These are phyloP conservation scores for Colletotrichum sp. DNA, from an alignment of 2,329 filamentous ascomycete species.

Conservation along the genomic window DNA sequence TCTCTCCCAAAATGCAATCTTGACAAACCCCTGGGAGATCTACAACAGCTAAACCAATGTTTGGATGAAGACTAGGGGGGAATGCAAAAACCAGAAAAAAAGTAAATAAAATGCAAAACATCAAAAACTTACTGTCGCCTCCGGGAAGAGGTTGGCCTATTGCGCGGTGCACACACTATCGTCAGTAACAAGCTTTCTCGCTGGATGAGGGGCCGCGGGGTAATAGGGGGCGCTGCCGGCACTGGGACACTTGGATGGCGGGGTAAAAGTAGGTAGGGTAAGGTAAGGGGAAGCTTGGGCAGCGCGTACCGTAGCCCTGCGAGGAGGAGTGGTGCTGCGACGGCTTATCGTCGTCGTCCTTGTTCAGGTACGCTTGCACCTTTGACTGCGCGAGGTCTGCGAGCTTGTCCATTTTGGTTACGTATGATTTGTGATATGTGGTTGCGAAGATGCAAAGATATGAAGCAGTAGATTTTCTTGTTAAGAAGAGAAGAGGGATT, in stretches of 20 bases:
- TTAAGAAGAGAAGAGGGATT: neutral
- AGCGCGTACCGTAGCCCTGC: conserved; percentile 8
- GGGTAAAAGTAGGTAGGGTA: conserved; percentile 1
- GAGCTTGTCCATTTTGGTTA: conserved; percentile 39
- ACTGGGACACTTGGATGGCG: conserved; percentile 2
- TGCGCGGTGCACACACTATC: neutral
- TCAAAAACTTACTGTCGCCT: conserved; percentile 30
- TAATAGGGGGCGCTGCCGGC: neutral
- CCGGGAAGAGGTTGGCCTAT: conserved; percentile 19
- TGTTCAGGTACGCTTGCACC: conserved; percentile 39
- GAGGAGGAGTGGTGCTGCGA: conserved; percentile 17
- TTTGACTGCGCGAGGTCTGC: conserved; percentile 27
- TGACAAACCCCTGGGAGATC: neutral
- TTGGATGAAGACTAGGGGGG: neutral
- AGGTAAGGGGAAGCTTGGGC: neutral
- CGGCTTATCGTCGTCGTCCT: conserved; percentile 30
- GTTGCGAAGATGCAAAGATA: neutral
- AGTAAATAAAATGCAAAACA: neutral
- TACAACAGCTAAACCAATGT: neutral
- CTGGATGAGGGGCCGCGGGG: neutral
- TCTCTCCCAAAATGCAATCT: neutral
- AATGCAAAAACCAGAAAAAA: neutral
- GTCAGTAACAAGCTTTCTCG: conserved; percentile 9
- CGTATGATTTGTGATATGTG: neutral
- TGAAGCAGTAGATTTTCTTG: neutral